Base-by-base conservation (phyloP, 768 basidiomycete genomes). In the Phlegmacium glaucopus region DNA sequence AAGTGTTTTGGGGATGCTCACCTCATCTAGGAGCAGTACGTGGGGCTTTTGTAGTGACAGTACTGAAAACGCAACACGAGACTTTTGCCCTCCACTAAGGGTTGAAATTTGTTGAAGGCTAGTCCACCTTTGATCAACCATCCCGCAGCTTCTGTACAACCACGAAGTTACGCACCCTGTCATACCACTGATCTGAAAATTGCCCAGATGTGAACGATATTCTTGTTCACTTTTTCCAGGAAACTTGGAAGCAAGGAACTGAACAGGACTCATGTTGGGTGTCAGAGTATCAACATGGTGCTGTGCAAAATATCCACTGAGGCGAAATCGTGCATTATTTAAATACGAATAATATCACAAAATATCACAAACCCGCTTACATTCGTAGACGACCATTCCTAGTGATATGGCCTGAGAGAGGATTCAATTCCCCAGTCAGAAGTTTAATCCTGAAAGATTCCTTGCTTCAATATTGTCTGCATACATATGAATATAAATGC, bases 121-220 rank as follows among this genome's bases (percentile, higher is more conserved):
- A 42, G 7, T 18, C 9, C 1, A 12, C 32, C 29, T 40, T 44
- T 28, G 17, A 18, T 41, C 45, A 29, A 37, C 29, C 27, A 17
- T 25, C 48, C 35, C 27, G 42, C 48, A 17, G 30, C 44, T 18
- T 7, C 17, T n/a, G 7, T 43, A 15, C 6, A 15, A 15, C 29
- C 12, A 16, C 39, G 10, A 39, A 10, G 44, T 39, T 29, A 56
- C 18, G 59, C 42, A 87, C 89, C 90, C 89, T 1, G 94, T 95
- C 82, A 95, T 85, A 36, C 94, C 93, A 50, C 90, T 96, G 58
- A 97, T 95, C 58, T 96, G 94, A 72, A 98, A 96, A 49, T 94
- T 93, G 6, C 95, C 96, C 10, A 99, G 76, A 69, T 98, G 96
- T n/a, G 70, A 66, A 51, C 96, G 79, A 64, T 98, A 98, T 64